A percentile compares a stretch with the other conserved stretches of the same genome.
These are phyloP conservation scores for Venturia carpophila DNA, from an alignment of 2,329 filamentous ascomycete genomes.

Conservation along the genomic window DNA sequence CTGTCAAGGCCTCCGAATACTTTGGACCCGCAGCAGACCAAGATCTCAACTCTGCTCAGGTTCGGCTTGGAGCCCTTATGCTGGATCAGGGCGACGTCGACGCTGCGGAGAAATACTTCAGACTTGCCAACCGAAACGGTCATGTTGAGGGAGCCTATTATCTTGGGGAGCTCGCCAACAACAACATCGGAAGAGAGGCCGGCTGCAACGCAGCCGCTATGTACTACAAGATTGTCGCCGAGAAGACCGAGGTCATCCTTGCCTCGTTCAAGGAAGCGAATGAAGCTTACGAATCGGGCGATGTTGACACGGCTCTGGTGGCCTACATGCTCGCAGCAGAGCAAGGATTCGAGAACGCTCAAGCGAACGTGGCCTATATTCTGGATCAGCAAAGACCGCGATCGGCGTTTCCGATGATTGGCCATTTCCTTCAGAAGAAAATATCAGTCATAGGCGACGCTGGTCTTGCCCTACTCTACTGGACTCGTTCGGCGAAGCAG, in stretches of 20 bases:
- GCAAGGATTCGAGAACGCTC: slow-evolving; percentile 81
- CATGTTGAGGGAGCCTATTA: slow-evolving; percentile 90
- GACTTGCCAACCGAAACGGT: slow-evolving; percentile 71
- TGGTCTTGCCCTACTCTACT: slow-evolving; percentile 75
- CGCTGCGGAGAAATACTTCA: slow-evolving; percentile 77
- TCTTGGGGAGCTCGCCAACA: slow-evolving; percentile 75
- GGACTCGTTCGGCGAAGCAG: slow-evolving; percentile 90
- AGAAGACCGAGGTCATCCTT: slow-evolving; percentile 80
- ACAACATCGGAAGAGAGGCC: slow-evolving; percentile 71
- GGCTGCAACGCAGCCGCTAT: slow-evolving; percentile 68
- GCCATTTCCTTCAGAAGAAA: neutral
- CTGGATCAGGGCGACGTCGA: slow-evolving; percentile 81
- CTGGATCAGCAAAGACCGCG: slow-evolving; percentile 54
- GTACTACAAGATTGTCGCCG: slow-evolving; percentile 83
- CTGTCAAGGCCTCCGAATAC: slow-evolving; percentile 62
- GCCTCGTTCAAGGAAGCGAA: slow-evolving; percentile 80
- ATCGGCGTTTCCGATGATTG: neutral
- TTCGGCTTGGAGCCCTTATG: slow-evolving; percentile 74
- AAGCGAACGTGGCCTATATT: slow-evolving; percentile 83
- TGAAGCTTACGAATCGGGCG: slow-evolving; percentile 68
- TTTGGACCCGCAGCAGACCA: slow-evolving; percentile 76
- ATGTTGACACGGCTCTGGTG: slow-evolving; percentile 71
- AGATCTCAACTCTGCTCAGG: slow-evolving; percentile 71
- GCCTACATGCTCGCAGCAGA: slow-evolving; percentile 82
- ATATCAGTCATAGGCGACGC: slow-evolving; percentile 45